Percentiles rank a stretch among this genome's conserved stretches.
phyloP scores from a whole-genome alignment of 371 early-diverging fungal species.

The Basidiobolus meristosporus region DNA sequence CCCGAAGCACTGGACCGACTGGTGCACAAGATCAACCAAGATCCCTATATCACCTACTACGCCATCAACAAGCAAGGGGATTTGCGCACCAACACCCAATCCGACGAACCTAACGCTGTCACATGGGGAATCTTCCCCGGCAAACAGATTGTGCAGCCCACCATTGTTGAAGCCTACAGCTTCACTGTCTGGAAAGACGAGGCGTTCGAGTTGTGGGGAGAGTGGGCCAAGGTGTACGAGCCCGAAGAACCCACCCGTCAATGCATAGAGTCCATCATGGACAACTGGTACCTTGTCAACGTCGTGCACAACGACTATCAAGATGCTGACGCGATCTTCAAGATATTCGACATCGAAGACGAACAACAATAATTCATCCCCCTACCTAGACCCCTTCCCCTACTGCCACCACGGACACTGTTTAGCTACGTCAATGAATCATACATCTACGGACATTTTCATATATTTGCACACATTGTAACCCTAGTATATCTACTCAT shows the following conservation, averaged over 20 bases:
- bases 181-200: conserved; percentile 98
- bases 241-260: conserved; percentile 26
- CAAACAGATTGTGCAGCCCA: conserved; percentile 92
- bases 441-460: no score
- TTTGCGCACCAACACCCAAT: conserved; percentile 61
- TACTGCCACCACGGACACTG: no score
- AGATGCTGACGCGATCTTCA: conserved; percentile 43
- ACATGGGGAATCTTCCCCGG: conserved; percentile 98
- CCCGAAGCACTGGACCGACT: conserved; percentile 47
- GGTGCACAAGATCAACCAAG: conserved; percentile 33
- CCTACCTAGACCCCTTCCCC: no score
- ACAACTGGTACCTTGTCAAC: conserved; percentile 81
- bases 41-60: conserved; percentile 67
- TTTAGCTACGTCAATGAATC: no score
- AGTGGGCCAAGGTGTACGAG: conserved; percentile 72
- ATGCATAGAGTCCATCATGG: conserved; percentile 42
- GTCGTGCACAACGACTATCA: conserved; percentile 94
- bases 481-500: no score
- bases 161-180: conserved; percentile 77
- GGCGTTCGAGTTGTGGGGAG: conserved; percentile 85
- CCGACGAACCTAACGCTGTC: conserved; percentile 82
- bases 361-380: no score
- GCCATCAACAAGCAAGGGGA: conserved; percentile 81
- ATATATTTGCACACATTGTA: no score
- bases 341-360: conserved; percentile 26